Evolutionary conservation across 2,329 filamentous ascomycete genomes (phyloP), one percentile per base, ranked within the genome.

Genomic region (Byssoonygena ceratinophila): DNA sequence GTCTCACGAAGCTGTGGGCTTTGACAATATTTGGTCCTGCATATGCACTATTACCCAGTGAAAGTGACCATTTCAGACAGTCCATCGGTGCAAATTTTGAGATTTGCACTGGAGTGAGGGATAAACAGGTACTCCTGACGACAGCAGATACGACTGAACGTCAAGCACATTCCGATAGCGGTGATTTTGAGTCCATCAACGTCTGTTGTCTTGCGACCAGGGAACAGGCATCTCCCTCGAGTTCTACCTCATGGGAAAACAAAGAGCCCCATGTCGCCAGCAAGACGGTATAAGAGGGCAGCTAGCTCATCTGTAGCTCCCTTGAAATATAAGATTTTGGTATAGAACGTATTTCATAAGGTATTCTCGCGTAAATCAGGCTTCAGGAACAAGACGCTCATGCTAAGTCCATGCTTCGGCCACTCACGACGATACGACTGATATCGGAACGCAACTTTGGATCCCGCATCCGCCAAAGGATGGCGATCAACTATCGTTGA

Each of bases 31-130:
- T 53, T 41, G 51, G 51, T 12, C 51, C 51, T 29, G 51, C 43
- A n/a, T 53, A 46, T 41, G 51, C 36, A 5, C 18, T 53, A 22
- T 29, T 53, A 18, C 51, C 51, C 16, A 47, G 51, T 25, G 45
- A 53, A 32, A 6, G 47, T 25, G 51, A 53, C 36, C 51, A 53
- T 27, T 53, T 46, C 34, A 53, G 51, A 23, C 51, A 53, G 34
- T 53, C 51, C 23, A 36, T 34, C 14, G 51, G 51, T 16, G 51
- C 32, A 5, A 18, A 53, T 14, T 53, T 53, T 25, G 51, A 53
- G 18, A 16, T 53, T 32, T 41, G 36, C 27, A n/a, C 43, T 25
- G 9, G 4, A 6, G 51, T 53, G 43, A 53, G 51, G 16, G 51
- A 47, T n/a, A 47, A 53, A 7, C 29, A 40, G 18, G 36, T 53